These are phyloP conservation scores for Wallacemonas sp. DNA, from an alignment of 208 protist genomes.

Conservation along the genomic window DNA sequence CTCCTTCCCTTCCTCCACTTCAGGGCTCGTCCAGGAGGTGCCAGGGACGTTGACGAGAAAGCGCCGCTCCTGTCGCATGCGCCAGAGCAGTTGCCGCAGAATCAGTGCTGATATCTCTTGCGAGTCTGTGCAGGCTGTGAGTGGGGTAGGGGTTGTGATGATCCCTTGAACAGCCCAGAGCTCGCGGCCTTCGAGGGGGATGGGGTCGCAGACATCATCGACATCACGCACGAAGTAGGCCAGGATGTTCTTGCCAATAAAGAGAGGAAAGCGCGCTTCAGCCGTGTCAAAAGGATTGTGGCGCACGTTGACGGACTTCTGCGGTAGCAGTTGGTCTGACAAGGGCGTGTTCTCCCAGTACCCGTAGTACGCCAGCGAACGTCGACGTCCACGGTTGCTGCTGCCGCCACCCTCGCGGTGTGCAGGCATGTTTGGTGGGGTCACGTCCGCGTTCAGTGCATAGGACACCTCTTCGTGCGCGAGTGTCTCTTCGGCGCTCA, in stretches of 20 bases:
- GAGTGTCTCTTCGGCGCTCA: slow-evolving; percentile 34
- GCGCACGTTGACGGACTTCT: slow-evolving; percentile 23
- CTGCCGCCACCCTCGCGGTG: too few relatives aligned
- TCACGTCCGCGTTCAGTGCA: slow-evolving; percentile 47
- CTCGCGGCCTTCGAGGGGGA: slow-evolving; percentile 59
- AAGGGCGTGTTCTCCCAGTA: slow-evolving; percentile 67
- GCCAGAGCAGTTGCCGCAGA: slow-evolving; percentile 37
- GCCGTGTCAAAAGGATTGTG: slow-evolving; percentile 45
- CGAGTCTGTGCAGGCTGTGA: slow-evolving; percentile 53
- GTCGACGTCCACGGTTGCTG: too few relatives aligned
- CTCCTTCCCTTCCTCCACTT: slow-evolving; percentile 32
- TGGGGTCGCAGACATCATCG: slow-evolving; percentile 78
- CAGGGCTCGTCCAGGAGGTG: slow-evolving; percentile 29
- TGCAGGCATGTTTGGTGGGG: too few relatives aligned
- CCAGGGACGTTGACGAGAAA: slow-evolving; percentile 43
- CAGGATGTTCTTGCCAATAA: slow-evolving; percentile 64
- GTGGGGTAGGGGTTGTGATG: slow-evolving; percentile 29
- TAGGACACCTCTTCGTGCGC: slow-evolving; percentile 28
- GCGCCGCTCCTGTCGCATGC: slow-evolving; percentile 37
- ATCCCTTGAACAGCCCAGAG: slow-evolving; percentile 78
- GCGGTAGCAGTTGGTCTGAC: slow-evolving; percentile 51
- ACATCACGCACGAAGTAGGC: slow-evolving; percentile 69
- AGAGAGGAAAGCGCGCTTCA: slow-evolving; percentile 36
- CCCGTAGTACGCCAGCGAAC: slow-evolving; percentile 43
- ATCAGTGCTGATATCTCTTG: slow-evolving; percentile 46